Base-by-base conservation (phyloP, 805 yeast genomes). In the Starmera caribaea region DNA sequence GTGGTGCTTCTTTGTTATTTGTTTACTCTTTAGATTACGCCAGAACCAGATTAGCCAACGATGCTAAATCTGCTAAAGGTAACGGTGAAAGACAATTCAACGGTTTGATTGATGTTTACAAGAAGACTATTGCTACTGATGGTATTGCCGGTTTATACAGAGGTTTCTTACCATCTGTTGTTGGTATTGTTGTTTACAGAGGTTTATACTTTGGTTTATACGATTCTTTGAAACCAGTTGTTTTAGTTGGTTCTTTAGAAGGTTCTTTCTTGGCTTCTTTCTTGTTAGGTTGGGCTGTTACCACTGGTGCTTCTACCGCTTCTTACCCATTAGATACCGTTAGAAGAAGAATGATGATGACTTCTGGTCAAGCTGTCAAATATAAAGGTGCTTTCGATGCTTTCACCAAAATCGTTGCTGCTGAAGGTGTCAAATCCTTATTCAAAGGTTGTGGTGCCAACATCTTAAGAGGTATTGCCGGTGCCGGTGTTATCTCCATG, bases 301-400 rank as follows among this genome's bases (percentile, higher is more conserved):
- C 97, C 71, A 88, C 96, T 55, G 95, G 88, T 81, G 96, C 97
- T 63, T 89, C 96, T 59, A 87, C 96, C 55, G 95, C 95, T 67
- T 87, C 96, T 66, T 88, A 88, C 83, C 97, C 97, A 79, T 84
- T 89, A 72, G 97, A 88, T 74, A 88, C 97, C 65, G 88, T 88
- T 66, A 89, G 97, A 83, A 87, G 97, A 85, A 87, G 97, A 84
- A 88, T 88, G 97, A 88, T 88, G 97, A 88, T 88, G 97, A 88
- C 97, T 59, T 89, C 97, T 57, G 97, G 97, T 72, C 95, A 87
- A 76, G 95, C 95, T 63, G 95, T 88, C 61, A 88, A 89, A 76
- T 88, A 88, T 77, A 73, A 79, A 65, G 92, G 95, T 75, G 95
- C 96, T 58, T 76, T 85, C 68, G 96, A 89, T 70, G 86, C 92